phyloP scores from a whole-genome alignment of 1,139 yeast species.

The Zygotorulaspora mrakii region DNA sequence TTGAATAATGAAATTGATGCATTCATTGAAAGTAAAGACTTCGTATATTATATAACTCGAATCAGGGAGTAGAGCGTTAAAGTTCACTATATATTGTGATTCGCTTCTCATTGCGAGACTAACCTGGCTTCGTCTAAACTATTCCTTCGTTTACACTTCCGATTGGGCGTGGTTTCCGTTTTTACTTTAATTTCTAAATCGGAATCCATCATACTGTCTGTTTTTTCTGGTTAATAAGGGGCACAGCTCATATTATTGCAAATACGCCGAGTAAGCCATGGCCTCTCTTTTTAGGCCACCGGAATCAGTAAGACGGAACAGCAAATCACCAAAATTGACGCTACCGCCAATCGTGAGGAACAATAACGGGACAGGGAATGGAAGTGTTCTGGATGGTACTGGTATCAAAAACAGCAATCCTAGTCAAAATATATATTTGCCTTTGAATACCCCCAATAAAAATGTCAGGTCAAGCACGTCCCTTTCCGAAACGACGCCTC shows the following conservation, averaged over 20 bases:
- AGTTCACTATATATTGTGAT: too few species aligned
- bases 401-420: not conserved
- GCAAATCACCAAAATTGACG: conserved; percentile 31
- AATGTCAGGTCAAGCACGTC: conserved; percentile 1
- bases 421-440: conserved; percentile 2
- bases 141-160: not conserved
- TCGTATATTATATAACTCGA: too few species aligned
- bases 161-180: not conserved
- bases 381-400: conserved; percentile 5
- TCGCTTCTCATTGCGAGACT: too few species aligned
- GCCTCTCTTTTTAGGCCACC: conserved; percentile 37
- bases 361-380: conserved; percentile 8
- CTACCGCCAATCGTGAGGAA: conserved; percentile 27
- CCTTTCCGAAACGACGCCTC: conserved; percentile 4
- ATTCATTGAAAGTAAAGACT: too few species aligned
- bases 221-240: too few species aligned
- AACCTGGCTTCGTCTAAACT: not conserved
- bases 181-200: too few species aligned
- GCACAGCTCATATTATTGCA: too few species aligned
- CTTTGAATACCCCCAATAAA: conserved; percentile 10
- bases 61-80: too few species aligned
- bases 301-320: conserved; percentile 28
- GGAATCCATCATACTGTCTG: too few species aligned
- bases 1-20: too few species aligned
- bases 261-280: too few species aligned